Evolutionary conservation across 805 yeast genomes (phyloP), one percentile per base, ranked within the genome.

Genomic region (Metschnikowia aberdeeniae): DNA sequence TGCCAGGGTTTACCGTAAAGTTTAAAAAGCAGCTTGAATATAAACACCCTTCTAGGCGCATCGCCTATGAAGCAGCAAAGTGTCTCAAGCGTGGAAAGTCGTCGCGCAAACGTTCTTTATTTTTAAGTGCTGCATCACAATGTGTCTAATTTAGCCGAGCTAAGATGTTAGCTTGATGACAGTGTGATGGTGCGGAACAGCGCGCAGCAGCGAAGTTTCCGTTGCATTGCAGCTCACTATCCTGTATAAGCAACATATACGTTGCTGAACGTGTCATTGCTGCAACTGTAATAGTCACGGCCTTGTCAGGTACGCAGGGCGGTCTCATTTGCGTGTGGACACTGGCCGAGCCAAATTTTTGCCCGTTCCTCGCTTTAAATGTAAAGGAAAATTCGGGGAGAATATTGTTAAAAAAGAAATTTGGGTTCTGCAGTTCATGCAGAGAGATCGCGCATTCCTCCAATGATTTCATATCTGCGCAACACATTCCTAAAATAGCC

Each of bases 81-180:
- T 22, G 26, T 4, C 2, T 1, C 8, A 22, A 6, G 26, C 26
- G 26, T 7, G 8, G 26, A 22, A 22, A 2, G 17, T 35, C 12
- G 11, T 12, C 4, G 2, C 8, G 13, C 36, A 7, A 1, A 1
- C n/a, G 19, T 28, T 12, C 38, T 12, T 22, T 22, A 17, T 13
- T 26, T 34, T 8, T 13, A 6, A 10, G n/a, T 22, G 13, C 31
- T 14, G 32, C 40, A 36, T 31, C 10, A 36, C n/a, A 20, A 6
- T 27, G 40, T 36, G 40, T 27, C 40, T 36, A 31, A 27, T 36
- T 36, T 36, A 36, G 40, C 40, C 40, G 40, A 36, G 40, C 20
- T 19, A 27, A 19, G 34, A 11, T 6, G 40, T 28, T 37, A 12
- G 27, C 8, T 24, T 8, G 40, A 29, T 29, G 40, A 37, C 27